Percentiles rank a stretch among this genome's conserved stretches.
Conservation (phyloP, 2,329 filamentous ascomycete species). For the Clarireedia paspali region DNA sequence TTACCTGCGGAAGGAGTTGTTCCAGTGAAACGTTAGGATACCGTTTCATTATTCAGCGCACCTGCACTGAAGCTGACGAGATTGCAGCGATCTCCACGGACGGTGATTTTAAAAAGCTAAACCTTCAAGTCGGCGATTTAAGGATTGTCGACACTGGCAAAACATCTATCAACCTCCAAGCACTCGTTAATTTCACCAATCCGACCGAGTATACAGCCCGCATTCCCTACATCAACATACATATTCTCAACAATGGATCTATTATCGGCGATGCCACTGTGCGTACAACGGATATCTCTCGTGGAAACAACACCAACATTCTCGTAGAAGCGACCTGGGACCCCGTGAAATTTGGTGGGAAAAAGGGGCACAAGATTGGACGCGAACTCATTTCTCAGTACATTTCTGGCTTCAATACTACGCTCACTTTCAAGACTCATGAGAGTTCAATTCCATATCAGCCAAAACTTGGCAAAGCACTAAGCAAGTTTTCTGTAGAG, state of each 20-base stretch:
- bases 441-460: constrained; percentile 64
- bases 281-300: constrained; percentile 52
- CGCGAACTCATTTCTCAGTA: constrained; percentile 75
- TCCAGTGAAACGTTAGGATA: constrained; percentile 85
- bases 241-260: constrained; percentile 65
- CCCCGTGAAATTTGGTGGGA: constrained; percentile 54
- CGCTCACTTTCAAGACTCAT: constrained; percentile 66
- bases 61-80: constrained; percentile 29
- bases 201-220: constrained; percentile 78
- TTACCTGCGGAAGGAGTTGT: constrained; percentile 82
- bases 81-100: constrained; percentile 51
- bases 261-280: constrained; percentile 68
- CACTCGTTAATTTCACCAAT: constrained; percentile 77
- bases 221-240: constrained; percentile 73
- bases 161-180: constrained; percentile 62
- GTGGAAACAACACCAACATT: constrained; percentile 66
- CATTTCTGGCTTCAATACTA: constrained; percentile 81
- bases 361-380: constrained; percentile 53
- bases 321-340: constrained; percentile 66
- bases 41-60: constrained; percentile 39
- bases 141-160: constrained; percentile 65
- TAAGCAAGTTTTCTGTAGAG: constrained; percentile 65
- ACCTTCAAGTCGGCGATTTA: constrained; percentile 63
- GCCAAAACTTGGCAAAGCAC: constrained; percentile 62
- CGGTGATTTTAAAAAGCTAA: constrained; percentile 36